phyloP scores from a whole-genome alignment of 306 rosid genomes.

The Parietaria judaica region DNA sequence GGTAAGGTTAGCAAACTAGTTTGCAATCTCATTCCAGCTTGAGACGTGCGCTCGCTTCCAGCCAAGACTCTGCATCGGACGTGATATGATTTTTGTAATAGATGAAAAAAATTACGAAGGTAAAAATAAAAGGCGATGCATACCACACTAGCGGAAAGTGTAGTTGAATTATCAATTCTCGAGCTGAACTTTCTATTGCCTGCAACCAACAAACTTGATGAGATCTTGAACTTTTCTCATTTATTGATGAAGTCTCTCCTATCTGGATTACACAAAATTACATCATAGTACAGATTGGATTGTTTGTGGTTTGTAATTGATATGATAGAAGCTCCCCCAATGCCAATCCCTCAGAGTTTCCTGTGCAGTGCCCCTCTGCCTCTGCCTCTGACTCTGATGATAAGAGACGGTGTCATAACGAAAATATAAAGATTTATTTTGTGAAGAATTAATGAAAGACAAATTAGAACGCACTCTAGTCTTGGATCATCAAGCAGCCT shows the following conservation, averaged over 20 bases:
- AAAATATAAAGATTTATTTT: slow-evolving; percentile 1
- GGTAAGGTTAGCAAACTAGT: slow-evolving; percentile 92
- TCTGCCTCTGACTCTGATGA: no score
- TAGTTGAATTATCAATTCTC: slow-evolving; percentile 87
- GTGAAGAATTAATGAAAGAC: neutral
- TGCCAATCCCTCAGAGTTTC: slow-evolving; percentile 81
- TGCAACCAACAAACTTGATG: slow-evolving; percentile 67
- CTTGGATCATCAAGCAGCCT: slow-evolving; percentile 95
- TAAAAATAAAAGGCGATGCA: neutral
- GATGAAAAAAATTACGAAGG: neutral
- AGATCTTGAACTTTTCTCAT: slow-evolving; percentile 95
- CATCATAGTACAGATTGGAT: slow-evolving; percentile 12
- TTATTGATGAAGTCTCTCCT: slow-evolving; percentile 87
- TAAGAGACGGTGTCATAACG: slow-evolving; percentile 24
- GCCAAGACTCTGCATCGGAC: slow-evolving; percentile 72
- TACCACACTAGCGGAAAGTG: slow-evolving; percentile 96
- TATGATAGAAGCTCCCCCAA: slow-evolving; percentile 70
- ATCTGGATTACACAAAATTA: slow-evolving; percentile 24
- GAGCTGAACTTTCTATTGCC: slow-evolving; percentile 97
- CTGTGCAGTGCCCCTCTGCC: slow-evolving; percentile 76
- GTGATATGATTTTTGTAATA: neutral
- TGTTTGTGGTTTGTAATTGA: slow-evolving; percentile 27
- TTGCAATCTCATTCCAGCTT: slow-evolving; percentile 85
- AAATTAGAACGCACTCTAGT: slow-evolving; percentile 42
- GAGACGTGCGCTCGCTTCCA: slow-evolving; percentile 99